Evolutionary conservation across 169 alveolate genomes (phyloP), one percentile per base, ranked within the genome.

Genomic region (Plasmodium knowlesi): DNA sequence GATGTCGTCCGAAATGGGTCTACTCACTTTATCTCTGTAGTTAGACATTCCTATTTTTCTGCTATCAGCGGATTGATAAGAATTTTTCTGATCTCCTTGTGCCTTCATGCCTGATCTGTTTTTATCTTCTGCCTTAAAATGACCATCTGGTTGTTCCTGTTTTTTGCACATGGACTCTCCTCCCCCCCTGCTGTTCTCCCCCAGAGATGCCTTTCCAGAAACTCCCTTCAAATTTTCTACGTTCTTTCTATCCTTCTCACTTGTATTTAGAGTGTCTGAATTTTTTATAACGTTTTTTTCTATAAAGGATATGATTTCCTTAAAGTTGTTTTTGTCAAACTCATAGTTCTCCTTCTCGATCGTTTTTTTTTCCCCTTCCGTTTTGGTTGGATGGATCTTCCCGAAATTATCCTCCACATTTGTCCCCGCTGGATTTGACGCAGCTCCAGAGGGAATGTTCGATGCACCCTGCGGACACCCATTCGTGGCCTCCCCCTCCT

Each of bases 261-360:
- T 53, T 54, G 43, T 12, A 78, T 19, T 30, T 34, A 76, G 12
- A 39, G 82, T 25, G n/a, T 70, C 83, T 3, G 82, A 46, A 74
- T 85, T 85, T 85, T 85, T 85, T 32, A 85, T 85, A 41, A 85
- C 93, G 79, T 85, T 85, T 43, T 85, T 16, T 70, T 85, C 93
- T 9, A 85, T 85, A 76, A 85, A 85, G 8, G 93, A 85, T 74
- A 85, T 85, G 22, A 85, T 50, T 74, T 85, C 93, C 8, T 85
- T 85, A 57, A 85, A 85, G 67, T 85, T 73, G 28, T 85, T 57
- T 50, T 85, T 73, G 43, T 85, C 81, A 50, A 85, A 85, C 25
- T 83, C 83, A 25, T 22, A 25, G 14, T 14, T 85, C 16, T 85
- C 43, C 79, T 37, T 50, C 10, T 5, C 50, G 22, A 2, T 8